Conservation (phyloP, 805 yeast species). For the Yamadazyma phyllophila region DNA sequence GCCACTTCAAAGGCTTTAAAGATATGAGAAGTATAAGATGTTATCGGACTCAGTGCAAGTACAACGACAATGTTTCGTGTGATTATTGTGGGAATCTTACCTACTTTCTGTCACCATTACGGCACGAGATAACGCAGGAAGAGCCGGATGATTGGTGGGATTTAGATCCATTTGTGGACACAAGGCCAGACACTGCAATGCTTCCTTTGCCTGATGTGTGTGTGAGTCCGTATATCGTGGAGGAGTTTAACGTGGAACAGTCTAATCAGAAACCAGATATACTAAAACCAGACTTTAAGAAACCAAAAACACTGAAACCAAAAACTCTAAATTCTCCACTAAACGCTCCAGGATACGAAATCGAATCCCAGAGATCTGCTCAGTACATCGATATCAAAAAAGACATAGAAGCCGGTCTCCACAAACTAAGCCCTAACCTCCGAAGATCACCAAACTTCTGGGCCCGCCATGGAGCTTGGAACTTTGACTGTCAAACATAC, state of each 20-base stretch:
- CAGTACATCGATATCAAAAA: neutral
- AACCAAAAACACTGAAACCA: too few species aligned
- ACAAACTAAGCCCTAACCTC: neutral
- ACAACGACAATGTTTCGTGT: slow-evolving; percentile 7
- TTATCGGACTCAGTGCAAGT: slow-evolving; percentile 4
- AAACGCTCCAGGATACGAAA: too few species aligned
- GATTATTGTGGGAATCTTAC: slow-evolving; percentile 17
- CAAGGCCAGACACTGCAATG: too few species aligned
- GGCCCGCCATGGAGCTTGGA: too few species aligned
- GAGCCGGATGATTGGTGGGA: neutral
- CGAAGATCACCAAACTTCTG: neutral
- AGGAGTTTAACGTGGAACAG: too few species aligned
- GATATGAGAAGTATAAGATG: slow-evolving; percentile 15
- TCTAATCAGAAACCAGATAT: too few species aligned
- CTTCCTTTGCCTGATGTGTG: too few species aligned
- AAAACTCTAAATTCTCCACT: too few species aligned
- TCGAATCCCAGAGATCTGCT: too few species aligned
- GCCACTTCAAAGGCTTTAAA: slow-evolving; percentile 11
- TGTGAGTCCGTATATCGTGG: too few species aligned
- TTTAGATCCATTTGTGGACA: neutral
- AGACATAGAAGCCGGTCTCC: neutral
- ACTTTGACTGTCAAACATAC: too few species aligned
- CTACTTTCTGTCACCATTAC: slow-evolving; percentile 17
- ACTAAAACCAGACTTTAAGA: too few species aligned
- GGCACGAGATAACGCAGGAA: neutral